phyloP scores from a whole-genome alignment of 2,329 filamentous ascomycete species.

The Alternaria hordeiaustralica region DNA sequence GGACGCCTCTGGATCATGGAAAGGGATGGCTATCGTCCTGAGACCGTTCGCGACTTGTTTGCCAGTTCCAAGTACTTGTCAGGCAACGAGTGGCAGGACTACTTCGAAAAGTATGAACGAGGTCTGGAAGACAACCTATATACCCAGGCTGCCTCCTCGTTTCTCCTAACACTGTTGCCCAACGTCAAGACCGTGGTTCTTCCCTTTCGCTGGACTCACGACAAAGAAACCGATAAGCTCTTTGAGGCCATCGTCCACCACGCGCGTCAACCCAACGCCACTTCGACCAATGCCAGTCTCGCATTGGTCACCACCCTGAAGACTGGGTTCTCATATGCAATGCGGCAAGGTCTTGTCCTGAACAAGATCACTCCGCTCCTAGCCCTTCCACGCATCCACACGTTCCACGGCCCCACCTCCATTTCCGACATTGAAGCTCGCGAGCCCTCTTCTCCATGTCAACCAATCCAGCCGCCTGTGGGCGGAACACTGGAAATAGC shows the following conservation, averaged over 20 bases:
- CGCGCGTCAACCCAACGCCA: background rate
- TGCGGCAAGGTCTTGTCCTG: background rate
- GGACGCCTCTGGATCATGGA: conserved; percentile 16
- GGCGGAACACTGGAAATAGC: background rate
- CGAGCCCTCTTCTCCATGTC: background rate
- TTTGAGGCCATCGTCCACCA: background rate
- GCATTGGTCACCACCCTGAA: background rate
- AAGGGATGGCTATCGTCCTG: conserved; percentile 19
- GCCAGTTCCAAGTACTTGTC: conserved; percentile 19
- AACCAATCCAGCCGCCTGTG: background rate
- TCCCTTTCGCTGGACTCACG: background rate
- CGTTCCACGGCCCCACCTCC: background rate
- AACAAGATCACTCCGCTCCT: background rate
- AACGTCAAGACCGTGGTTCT: background rate
- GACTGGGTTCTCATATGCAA: background rate
- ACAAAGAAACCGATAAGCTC: background rate
- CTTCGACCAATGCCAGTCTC: background rate
- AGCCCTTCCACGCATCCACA: background rate
- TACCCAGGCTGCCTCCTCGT: background rate
- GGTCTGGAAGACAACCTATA: background rate
- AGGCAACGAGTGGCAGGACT: background rate
- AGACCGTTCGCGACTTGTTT: conserved; percentile 20
- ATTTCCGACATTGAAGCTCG: background rate
- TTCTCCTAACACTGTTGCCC: background rate
- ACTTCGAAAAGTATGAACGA: background rate